Conservation (phyloP, 225 moss, liverwort and hornwort species). For the Sphagnum contortum region DNA sequence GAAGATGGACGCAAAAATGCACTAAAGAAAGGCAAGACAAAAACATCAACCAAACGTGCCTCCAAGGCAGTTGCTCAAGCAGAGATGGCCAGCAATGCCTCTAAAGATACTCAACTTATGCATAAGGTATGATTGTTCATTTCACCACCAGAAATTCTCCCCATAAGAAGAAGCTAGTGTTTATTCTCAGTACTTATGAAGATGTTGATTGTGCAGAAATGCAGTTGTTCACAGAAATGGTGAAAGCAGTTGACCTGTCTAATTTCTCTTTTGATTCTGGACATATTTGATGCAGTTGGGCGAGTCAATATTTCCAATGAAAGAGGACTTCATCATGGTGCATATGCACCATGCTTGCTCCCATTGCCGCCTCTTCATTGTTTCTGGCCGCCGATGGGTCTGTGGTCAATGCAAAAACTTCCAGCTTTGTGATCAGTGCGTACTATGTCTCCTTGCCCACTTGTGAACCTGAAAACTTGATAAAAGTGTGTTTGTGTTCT, state of each 20-base stretch:
- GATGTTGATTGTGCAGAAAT: too few relatives aligned
- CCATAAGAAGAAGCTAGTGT: too few relatives aligned
- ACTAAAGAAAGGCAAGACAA: slow-evolving; percentile 87
- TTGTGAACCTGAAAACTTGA: too few relatives aligned
- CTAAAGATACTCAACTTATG: slow-evolving; percentile 91
- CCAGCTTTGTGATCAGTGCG: slow-evolving; percentile 62
- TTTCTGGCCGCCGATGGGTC: slow-evolving; percentile 73
- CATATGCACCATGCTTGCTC: slow-evolving; percentile 95
- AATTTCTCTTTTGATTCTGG: too few relatives aligned
- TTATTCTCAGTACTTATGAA: too few relatives aligned
- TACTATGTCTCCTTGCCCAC: too few relatives aligned
- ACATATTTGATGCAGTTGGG: slow-evolving; percentile 58
- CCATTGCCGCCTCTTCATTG: slow-evolving; percentile 83
- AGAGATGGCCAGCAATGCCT: slow-evolving; percentile 90
- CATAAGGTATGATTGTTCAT: slow-evolving; percentile 44
- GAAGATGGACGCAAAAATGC: slow-evolving; percentile 86
- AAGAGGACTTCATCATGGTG: slow-evolving; percentile 99
- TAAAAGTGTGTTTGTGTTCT: too few relatives aligned
- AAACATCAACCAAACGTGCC: slow-evolving; percentile 78
- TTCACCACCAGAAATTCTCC: too few relatives aligned
- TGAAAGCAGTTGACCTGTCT: too few relatives aligned
- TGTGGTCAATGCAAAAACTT: slow-evolving; percentile 87
- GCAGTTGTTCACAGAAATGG: too few relatives aligned
- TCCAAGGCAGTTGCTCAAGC: slow-evolving; percentile 78
- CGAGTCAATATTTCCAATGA: slow-evolving; percentile 97